A percentile compares a stretch with the other conserved stretches of the same genome.
Conservation (phyloP, 108 stramenopile genomes). For the Cylindrotheca fusiformis region DNA sequence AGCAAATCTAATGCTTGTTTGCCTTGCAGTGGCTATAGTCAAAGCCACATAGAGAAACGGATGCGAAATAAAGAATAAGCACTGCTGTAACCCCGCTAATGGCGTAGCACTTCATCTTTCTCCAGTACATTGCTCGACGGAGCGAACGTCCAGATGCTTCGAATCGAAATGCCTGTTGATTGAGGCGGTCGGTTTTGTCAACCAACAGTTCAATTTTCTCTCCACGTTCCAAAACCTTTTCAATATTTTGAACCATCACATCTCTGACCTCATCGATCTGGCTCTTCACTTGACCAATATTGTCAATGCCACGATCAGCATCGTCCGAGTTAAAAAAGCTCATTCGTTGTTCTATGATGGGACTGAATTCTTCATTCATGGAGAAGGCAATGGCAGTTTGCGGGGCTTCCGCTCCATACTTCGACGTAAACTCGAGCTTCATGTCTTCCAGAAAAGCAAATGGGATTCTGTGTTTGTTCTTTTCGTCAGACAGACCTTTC, state of each 20-base stretch:
- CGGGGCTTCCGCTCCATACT: constrained; percentile 80
- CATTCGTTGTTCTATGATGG: constrained; percentile 79
- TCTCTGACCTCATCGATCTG: constrained; percentile 95
- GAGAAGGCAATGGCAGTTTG: constrained; percentile 92
- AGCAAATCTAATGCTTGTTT: constrained; percentile 3
- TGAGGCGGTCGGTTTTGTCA: constrained; percentile 94
- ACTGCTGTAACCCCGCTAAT: constrained; percentile 49
- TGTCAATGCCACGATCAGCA: constrained; percentile 65
- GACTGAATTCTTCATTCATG: constrained; percentile 89
- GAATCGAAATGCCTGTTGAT: constrained; percentile 92
- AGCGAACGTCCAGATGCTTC: constrained; percentile 76
- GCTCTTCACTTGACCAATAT: constrained; percentile 75
- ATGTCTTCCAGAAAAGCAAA: constrained; percentile 96
- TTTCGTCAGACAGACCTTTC: constrained; percentile 53
- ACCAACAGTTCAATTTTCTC: constrained; percentile 99
- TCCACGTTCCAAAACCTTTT: constrained; percentile 93
- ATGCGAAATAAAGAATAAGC: constrained; percentile 58
- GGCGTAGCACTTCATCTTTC: constrained; percentile 66
- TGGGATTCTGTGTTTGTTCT: constrained; percentile 86
- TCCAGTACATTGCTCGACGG: constrained; percentile 88
- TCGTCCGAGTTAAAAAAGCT: constrained; percentile 87
- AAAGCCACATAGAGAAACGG: constrained; percentile 62
- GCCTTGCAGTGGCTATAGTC: constrained; percentile 60
- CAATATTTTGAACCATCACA: constrained; percentile 97
- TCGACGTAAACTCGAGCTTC: constrained; percentile 69